Base-by-base conservation (phyloP, 805 yeast species). In the Jamesozyma piceae region DNA sequence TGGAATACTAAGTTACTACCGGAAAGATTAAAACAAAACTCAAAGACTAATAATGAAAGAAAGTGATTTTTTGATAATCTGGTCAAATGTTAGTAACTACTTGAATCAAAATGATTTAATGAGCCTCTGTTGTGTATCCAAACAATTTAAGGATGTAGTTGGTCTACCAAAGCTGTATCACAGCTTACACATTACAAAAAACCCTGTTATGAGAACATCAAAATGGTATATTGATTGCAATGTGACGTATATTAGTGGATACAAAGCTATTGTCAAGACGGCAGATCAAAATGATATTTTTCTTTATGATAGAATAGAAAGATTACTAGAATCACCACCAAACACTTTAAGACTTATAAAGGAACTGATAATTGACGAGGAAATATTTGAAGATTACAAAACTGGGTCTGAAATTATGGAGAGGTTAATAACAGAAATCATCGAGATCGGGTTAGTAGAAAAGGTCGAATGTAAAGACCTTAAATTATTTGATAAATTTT, bases 41-140 rank as follows among this genome's bases (percentile, higher is more conserved):
- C n/a, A n/a, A n/a, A n/a, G n/a, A n/a, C n/a, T n/a, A 24, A 11
- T 6, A 24, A 31, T 31, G 34, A 15, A 15, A 11, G 18, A 22
- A 13, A 14, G 15, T 21, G 24, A 13, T 4, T 21, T 35, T 19
- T 4, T n/a, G 3, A 21, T 11, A 4, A 26, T 21, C 5, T 35
- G 37, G 37, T 13, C 15, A 14, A 19, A 19, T 35, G 37, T 35
- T 5, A 13, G 18, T 4, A 10, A 35, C 26, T 35, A 14, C 41
- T 49, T 72, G 14, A 68, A 71, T 5, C 78, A 73, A 46, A 63
- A 67, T 43, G 64, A 60, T 18, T 58, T 67, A 38, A 27, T 63
- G 4, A 53, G 53, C 21, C 45, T 72, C n/a, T 50, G 66, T 2
- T 52, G 49, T 31, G 54, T 66, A 2, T 63, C 53, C 44, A 64